Conservation (phyloP, 2,329 filamentous ascomycete species). For the Hypoxylon rubiginosum region DNA sequence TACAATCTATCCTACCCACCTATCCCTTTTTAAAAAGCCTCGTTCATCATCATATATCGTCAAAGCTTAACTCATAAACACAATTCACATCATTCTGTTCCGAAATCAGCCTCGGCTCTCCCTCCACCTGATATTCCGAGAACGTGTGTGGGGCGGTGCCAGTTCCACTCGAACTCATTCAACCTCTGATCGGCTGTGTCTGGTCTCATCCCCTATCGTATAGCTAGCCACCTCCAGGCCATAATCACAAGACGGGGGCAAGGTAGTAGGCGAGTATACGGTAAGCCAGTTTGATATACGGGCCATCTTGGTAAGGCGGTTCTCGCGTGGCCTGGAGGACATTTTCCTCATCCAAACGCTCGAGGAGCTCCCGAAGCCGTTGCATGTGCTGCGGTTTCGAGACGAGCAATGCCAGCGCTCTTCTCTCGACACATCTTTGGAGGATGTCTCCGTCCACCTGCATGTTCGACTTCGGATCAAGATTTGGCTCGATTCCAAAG, state of each 20-base stretch:
- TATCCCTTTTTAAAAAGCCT: not conserved
- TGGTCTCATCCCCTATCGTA: not conserved
- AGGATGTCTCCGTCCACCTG: constrained; percentile 79
- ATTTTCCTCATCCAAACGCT: constrained; percentile 61
- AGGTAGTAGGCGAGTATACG: constrained; percentile 67
- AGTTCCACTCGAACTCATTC: not conserved
- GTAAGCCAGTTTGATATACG: constrained; percentile 66
- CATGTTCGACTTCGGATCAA: constrained; percentile 62
- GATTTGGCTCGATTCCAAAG: constrained; percentile 56
- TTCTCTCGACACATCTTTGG: constrained; percentile 63
- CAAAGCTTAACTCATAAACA: not conserved
- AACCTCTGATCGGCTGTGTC: not conserved
- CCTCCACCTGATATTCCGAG: no score
- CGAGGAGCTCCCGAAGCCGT: constrained; percentile 59
- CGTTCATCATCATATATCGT: constrained; percentile 1
- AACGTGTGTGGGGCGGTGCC: no score
- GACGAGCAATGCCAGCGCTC: constrained; percentile 62
- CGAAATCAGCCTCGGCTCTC: not conserved
- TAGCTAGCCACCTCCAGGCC: constrained; percentile 3
- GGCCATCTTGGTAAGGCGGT: constrained; percentile 41
- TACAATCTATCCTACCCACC: not conserved
- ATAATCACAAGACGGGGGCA: constrained; percentile 61
- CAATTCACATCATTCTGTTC: not conserved
- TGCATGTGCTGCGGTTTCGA: constrained; percentile 49
- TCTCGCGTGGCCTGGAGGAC: constrained; percentile 55